phyloP scores from a whole-genome alignment of 352 stramenopile genomes.

The Pythium scleroteichum region DNA sequence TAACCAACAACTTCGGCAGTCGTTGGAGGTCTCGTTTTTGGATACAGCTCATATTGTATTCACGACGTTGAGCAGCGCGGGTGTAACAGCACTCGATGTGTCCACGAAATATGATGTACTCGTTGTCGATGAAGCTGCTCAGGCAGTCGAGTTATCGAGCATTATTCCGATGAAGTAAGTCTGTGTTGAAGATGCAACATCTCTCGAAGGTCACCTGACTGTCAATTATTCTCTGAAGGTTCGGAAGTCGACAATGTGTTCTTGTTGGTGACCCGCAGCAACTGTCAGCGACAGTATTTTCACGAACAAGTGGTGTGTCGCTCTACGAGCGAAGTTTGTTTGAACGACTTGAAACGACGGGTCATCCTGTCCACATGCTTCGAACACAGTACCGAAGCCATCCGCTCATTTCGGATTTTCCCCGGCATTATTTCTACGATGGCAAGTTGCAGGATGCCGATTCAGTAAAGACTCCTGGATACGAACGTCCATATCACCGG shows the following conservation, averaged over 20 bases:
- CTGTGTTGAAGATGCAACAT: neutral
- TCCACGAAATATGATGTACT: conserved; percentile 80
- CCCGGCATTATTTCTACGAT: conserved; percentile 83
- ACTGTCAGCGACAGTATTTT: conserved; percentile 93
- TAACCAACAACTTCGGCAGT: conserved; percentile 68
- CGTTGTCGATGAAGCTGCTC: conserved; percentile 86
- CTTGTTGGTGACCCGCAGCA: conserved; percentile 94
- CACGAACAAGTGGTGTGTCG: conserved; percentile 75
- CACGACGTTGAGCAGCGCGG: conserved; percentile 89
- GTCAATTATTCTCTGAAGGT: conserved; percentile 37
- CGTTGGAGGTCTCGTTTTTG: conserved; percentile 83
- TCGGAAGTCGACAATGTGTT: conserved; percentile 89
- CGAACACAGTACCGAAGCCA: conserved; percentile 87
- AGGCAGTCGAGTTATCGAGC: conserved; percentile 84
- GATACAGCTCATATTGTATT: conserved; percentile 93
- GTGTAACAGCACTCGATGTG: conserved; percentile 77
- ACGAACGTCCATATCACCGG: conserved; percentile 78
- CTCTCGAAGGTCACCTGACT: too few relatives aligned
- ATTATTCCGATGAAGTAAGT: conserved; percentile 90
- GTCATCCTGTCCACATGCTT: conserved; percentile 90
- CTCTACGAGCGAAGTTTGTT: conserved; percentile 93
- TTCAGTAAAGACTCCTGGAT: conserved; percentile 64
- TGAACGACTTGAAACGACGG: conserved; percentile 86
- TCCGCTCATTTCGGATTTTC: conserved; percentile 82
- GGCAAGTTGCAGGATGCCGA: conserved; percentile 84